Percentiles rank a stretch among this genome's conserved stretches.
Evolutionary conservation across 345 rosid genomes (phyloP).

Genomic region (Rhodamnia rubescens): DNA sequence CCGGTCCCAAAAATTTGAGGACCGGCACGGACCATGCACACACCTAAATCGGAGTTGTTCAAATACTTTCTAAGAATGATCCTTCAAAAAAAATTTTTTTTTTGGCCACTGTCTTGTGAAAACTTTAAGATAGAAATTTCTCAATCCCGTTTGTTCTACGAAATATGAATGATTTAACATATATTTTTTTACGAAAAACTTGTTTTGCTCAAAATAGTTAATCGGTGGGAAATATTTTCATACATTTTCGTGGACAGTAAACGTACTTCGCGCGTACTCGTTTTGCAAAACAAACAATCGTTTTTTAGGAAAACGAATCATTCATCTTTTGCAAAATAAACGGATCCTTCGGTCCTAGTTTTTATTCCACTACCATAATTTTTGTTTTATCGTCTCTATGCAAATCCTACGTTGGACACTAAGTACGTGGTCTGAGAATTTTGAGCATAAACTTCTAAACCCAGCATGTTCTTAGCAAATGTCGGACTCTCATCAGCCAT

Average conservation of each 20-base stretch:
- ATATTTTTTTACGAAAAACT: too few species aligned
- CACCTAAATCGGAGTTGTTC: not conserved
- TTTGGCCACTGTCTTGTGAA: not conserved
- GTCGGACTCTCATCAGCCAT: not conserved
- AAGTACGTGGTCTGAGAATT: not conserved
- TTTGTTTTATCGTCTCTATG: not conserved
- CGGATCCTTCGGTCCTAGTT: not conserved
- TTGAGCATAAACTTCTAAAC: not conserved
- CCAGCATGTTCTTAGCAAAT: not conserved
- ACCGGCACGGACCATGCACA: too few species aligned
- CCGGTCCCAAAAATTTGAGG: too few species aligned
- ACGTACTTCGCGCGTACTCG: not conserved
- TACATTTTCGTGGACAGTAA: not conserved
- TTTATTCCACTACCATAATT: not conserved
- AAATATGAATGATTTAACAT: not conserved
- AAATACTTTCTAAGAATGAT: not conserved
- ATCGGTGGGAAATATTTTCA: accelerated
- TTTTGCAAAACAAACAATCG: not conserved
- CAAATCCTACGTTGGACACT: not conserved
- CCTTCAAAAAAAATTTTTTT: not conserved
- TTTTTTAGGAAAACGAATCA: not conserved
- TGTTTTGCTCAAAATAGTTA: too few species aligned
- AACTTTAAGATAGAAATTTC: not conserved
- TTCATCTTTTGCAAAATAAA: not conserved
- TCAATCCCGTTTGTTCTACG: accelerated